Percentiles rank a stretch among this genome's conserved stretches.
Conservation (phyloP, 495 filamentous ascomycete genomes). For the Hyphodiscus hymeniophilus region DNA sequence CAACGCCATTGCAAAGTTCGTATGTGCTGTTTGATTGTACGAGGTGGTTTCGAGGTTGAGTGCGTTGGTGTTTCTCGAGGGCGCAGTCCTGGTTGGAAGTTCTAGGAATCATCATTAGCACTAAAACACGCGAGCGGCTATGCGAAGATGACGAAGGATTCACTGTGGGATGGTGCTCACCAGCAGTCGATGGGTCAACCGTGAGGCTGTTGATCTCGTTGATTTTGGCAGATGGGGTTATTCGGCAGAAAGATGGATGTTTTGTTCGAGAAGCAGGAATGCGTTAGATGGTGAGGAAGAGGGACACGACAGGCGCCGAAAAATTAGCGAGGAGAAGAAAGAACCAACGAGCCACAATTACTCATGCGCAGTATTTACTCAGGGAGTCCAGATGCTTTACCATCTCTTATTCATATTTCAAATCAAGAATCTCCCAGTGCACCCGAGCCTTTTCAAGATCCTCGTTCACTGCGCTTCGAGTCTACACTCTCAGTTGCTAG, state of each 20-base stretch:
- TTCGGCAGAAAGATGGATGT: slow-evolving; percentile 10
- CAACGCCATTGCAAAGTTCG: slow-evolving; percentile 71
- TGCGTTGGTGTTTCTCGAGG: slow-evolving; percentile 10
- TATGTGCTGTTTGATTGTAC: slow-evolving; percentile 14
- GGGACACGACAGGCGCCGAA: no score
- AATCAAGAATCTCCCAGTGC: no score
- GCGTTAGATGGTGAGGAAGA: background rate
- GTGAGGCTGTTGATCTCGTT: background rate
- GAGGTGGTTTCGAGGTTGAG: slow-evolving; percentile 12
- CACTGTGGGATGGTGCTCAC: slow-evolving; percentile 6
- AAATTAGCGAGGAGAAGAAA: no score
- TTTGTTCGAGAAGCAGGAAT: slow-evolving; percentile 11
- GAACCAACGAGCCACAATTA: no score
- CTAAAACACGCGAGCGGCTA: slow-evolving; percentile 14
- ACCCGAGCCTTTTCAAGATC: no score
- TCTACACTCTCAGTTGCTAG: no score
- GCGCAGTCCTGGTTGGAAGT: slow-evolving; percentile 13
- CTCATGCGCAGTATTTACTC: no score
- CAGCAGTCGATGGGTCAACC: slow-evolving; percentile 1
- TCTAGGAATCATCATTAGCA: slow-evolving; percentile 17
- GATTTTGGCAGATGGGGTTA: slow-evolving; percentile 1
- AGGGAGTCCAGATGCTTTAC: no score
- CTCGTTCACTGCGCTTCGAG: no score
- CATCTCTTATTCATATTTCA: no score
- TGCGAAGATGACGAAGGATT: background rate